Conservation (phyloP, 2,329 filamentous ascomycete species). For the Trichoderma oligosporum region DNA sequence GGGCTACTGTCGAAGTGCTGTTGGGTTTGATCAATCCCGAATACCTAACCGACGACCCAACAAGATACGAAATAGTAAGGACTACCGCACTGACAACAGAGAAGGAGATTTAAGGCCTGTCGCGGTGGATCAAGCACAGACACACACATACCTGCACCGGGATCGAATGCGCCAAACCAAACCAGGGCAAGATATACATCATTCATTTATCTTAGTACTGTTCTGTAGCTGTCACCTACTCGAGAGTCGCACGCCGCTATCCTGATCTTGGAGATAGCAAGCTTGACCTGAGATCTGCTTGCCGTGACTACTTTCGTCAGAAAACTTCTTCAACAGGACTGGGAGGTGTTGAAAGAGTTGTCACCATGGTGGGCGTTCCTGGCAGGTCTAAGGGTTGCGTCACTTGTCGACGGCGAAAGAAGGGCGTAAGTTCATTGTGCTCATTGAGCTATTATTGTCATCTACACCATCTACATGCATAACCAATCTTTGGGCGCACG, state of each 20-base stretch:
- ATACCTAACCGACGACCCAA: background rate
- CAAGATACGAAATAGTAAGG: background rate
- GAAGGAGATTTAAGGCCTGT: too few species aligned
- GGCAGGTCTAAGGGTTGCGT: conserved; percentile 20
- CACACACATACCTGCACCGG: too few species aligned
- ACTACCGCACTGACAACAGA: too few species aligned
- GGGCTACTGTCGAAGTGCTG: background rate
- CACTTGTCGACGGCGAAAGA: conserved; percentile 19
- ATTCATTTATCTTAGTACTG: background rate
- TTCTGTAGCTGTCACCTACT: background rate
- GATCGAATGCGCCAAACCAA: too few species aligned
- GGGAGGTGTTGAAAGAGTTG: background rate
- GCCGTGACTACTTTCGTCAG: background rate
- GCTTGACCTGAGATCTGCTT: background rate
- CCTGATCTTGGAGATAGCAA: background rate
- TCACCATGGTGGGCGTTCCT: conserved; percentile 20
- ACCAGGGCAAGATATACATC: background rate
- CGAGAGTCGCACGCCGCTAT: background rate
- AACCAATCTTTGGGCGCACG: background rate
- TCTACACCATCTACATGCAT: background rate
- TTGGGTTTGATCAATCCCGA: background rate
- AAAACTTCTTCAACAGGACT: background rate
- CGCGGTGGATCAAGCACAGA: too few species aligned
- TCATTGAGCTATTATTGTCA: background rate
- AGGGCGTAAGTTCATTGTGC: conserved; percentile 17